These are phyloP conservation scores for Blastocystis sp. DNA, from an alignment of 352 stramenopile species.

Conservation along the genomic window DNA sequence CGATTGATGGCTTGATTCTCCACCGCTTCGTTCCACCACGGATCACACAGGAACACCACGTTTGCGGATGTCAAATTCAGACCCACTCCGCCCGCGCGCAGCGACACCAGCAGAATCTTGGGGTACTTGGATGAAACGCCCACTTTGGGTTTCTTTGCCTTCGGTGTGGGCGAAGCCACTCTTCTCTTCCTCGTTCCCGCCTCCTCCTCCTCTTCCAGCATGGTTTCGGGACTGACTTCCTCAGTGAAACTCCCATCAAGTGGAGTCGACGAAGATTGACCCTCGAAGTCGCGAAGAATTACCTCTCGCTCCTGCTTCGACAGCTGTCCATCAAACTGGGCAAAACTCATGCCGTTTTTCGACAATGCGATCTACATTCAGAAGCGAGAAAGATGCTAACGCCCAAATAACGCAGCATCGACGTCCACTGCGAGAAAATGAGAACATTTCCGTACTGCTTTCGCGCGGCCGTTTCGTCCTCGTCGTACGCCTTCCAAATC, in stretches of 20 bases:
- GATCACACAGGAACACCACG: slow-evolving; percentile 83
- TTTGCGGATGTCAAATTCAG: slow-evolving; percentile 75
- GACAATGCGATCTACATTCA: slow-evolving; percentile 40
- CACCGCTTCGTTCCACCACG: slow-evolving; percentile 88
- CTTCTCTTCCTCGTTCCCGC: not conserved
- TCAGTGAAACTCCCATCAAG: slow-evolving; percentile 16
- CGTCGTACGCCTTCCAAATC: slow-evolving; percentile 32
- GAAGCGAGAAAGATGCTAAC: not conserved
- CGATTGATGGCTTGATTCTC: slow-evolving; percentile 89
- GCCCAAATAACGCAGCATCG: slow-evolving; percentile 44
- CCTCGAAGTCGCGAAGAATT: slow-evolving; percentile 34
- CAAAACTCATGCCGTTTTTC: slow-evolving; percentile 25
- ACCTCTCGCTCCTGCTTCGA: slow-evolving; percentile 48
- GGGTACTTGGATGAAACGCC: not conserved
- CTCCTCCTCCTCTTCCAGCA: slow-evolving; percentile 75
- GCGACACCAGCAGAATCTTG: slow-evolving; percentile 60
- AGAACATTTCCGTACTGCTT: slow-evolving; percentile 57
- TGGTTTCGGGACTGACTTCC: slow-evolving; percentile 74
- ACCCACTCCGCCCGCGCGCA: slow-evolving; percentile 60
- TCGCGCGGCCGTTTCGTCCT: not conserved
- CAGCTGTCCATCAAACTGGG: slow-evolving; percentile 42
- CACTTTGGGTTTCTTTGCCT: not conserved
- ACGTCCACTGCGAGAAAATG: slow-evolving; percentile 55
- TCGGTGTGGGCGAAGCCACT: not conserved
- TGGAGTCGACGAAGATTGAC: not conserved